Base-by-base conservation (phyloP, 768 basidiomycete genomes). In the Pulveroboletus sp. region DNA sequence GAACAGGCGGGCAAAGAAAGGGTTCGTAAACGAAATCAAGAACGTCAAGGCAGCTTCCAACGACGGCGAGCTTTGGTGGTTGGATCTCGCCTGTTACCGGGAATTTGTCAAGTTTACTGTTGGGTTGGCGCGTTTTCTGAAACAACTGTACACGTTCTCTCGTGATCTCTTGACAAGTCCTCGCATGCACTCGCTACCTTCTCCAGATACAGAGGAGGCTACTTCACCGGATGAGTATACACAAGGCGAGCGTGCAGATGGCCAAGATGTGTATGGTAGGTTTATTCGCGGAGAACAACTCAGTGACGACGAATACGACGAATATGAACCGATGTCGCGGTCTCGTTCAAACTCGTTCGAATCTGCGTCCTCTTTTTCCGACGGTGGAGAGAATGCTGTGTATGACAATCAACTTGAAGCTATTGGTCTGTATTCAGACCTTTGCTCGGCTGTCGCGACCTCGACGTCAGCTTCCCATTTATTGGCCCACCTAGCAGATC, bases 211-310 rank as follows among this genome's bases (percentile, higher is more conserved):
- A 17, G 54, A 44, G 43, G 54, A 52, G 46, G 35, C 28, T 21
- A 35, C 26, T 46, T 21, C 30, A 27, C 35, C n/a, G 38, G 53
- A 48, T 45, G 57, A 49, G 38, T 43, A 40, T 42, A 17, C 17
- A 11, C 54, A 50, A 26, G 33, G 24, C 30, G 56, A 33, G 24
- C 59, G 56, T n/a, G 54, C 53, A 39, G 69, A 56, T 21, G 73
- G 74, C 5, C 67, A 60, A 26, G 72, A 74, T 33, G 50, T 76
- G 2, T 86, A 86, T 61, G 64, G 68, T 50, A 71, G 77, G 30
- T 87, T 88, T 57, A 66, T 86, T 53, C 71, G 76, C 14, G 86
- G 83, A 10, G 84, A 86, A 46, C 69, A 60, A 6, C 59, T 80
- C 15, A 73, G 69, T 50, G 79, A 79, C 49, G 77, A 78, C 42